These are phyloP conservation scores for Brettanomyces sp. DNA, from an alignment of 805 yeast genomes.

Conservation along the genomic window DNA sequence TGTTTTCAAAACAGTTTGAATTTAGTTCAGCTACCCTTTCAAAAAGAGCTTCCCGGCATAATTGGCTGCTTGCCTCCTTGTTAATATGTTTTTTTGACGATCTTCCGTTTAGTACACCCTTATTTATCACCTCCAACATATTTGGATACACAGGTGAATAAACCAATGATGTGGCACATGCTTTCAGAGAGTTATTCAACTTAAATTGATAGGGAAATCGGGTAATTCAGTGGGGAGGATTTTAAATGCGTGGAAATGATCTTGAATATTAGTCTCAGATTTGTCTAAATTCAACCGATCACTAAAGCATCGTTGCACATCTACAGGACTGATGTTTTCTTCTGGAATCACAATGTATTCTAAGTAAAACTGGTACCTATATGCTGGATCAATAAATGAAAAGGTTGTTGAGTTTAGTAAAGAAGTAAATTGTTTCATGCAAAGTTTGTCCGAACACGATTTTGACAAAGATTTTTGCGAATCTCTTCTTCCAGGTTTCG, in stretches of 20 bases:
- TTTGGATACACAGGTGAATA: constrained; percentile 12
- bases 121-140: constrained; percentile 33
- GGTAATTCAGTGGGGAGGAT: constrained; percentile 10
- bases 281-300: constrained; percentile 9
- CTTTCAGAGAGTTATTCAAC: constrained; percentile 7
- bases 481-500: constrained; percentile 89
- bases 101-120: constrained; percentile 56
- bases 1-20: background rate
- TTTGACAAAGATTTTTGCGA: constrained; percentile 65
- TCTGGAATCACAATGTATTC: constrained; percentile 42
- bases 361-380: constrained; percentile 29
- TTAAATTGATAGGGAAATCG: background rate
- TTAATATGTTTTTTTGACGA: constrained; percentile 36
- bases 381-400: constrained; percentile 15
- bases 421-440: constrained; percentile 52
- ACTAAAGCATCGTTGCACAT: constrained; percentile 35
- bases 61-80: constrained; percentile 25
- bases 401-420: constrained; percentile 39
- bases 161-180: constrained; percentile 21
- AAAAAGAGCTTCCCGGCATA: constrained; percentile 8
- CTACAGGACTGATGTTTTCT: constrained; percentile 17
- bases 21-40: background rate
- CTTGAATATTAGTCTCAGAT: background rate
- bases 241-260: constrained; percentile 3
- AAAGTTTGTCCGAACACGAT: constrained; percentile 82